Evolutionary conservation across 2,329 filamentous ascomycete genomes (phyloP).

Genomic region (Arthrobotrys pseudoclavata): DNA sequence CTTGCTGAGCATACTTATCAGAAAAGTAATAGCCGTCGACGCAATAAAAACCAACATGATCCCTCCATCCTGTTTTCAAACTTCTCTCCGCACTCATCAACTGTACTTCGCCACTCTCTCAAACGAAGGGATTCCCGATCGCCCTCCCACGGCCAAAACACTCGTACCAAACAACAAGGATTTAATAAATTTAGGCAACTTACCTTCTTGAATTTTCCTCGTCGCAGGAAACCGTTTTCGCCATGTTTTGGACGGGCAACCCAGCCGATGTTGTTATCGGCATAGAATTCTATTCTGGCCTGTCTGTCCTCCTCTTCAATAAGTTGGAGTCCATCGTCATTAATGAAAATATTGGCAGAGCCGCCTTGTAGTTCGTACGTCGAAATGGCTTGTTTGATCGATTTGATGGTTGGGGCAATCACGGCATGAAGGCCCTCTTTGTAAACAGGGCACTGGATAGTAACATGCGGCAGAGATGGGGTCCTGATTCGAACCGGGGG

Average conservation of each 20-base stretch:
- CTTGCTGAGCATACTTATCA: slow-evolving; percentile 30
- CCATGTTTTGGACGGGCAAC: slow-evolving; percentile 76
- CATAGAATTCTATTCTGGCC: slow-evolving; percentile 77
- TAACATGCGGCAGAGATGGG: slow-evolving; percentile 71
- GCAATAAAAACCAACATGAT: slow-evolving; percentile 10
- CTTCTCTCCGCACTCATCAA: background rate
- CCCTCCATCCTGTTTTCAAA: slow-evolving; percentile 2
- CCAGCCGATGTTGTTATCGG: slow-evolving; percentile 78
- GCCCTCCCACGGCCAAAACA: background rate
- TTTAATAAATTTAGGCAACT: slow-evolving; percentile 49
- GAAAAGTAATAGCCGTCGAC: slow-evolving; percentile 28
- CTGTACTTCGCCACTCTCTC: background rate
- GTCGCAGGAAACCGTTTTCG: slow-evolving; percentile 74
- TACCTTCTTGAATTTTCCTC: slow-evolving; percentile 72
- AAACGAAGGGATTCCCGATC: background rate
- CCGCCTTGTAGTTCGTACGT: slow-evolving; percentile 83
- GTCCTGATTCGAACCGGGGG: slow-evolving; percentile 75
- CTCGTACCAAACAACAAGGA: slow-evolving; percentile 63
- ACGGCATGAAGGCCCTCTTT: slow-evolving; percentile 83
- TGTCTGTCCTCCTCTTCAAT: slow-evolving; percentile 74
- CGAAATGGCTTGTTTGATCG: slow-evolving; percentile 81
- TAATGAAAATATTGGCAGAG: slow-evolving; percentile 82
- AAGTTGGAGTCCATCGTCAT: slow-evolving; percentile 80
- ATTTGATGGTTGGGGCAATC: slow-evolving; percentile 81
- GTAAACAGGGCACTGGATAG: slow-evolving; percentile 89